These are phyloP conservation scores for Conticribra weissflogii DNA, from an alignment of 108 stramenopile species.

Conservation along the genomic window DNA sequence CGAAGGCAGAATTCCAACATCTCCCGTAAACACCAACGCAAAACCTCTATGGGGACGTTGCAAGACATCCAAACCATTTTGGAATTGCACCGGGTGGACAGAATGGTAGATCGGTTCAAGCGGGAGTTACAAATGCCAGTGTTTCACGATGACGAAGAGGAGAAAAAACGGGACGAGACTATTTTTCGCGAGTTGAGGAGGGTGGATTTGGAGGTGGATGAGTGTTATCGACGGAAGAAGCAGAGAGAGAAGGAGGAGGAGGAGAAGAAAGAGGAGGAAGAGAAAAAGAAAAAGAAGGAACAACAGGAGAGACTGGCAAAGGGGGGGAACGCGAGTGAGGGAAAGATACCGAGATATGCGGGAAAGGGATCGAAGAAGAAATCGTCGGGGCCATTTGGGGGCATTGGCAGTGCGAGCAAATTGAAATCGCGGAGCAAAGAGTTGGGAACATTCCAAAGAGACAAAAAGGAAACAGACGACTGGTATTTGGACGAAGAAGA, in stretches of 20 bases:
- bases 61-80: constrained; percentile 35
- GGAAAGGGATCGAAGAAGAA: no score
- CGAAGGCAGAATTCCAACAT: background rate
- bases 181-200: constrained; percentile 30
- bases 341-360: no score
- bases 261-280: background rate
- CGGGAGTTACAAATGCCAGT: constrained; percentile 41
- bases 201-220: constrained; percentile 34
- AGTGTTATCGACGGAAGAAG: background rate
- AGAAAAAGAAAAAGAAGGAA: background rate
- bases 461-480: constrained; percentile 14
- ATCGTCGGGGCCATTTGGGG: no score
- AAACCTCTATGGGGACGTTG: constrained; percentile 36
- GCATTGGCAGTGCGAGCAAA: no score
- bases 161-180: constrained; percentile 21
- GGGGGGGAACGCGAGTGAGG: background rate
- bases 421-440: no score
- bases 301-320: background rate
- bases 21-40: constrained; percentile 5
- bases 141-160: constrained; percentile 43
- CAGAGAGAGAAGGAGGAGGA: background rate
- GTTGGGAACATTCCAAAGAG: no score
- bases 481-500: constrained; percentile 13
- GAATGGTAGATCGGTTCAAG: constrained; percentile 44
- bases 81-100: constrained; percentile 42